Percentiles rank a stretch among this genome's conserved stretches.
phyloP scores from a whole-genome alignment of 2,329 filamentous ascomycete genomes.

The Ilyonectria robusta region DNA sequence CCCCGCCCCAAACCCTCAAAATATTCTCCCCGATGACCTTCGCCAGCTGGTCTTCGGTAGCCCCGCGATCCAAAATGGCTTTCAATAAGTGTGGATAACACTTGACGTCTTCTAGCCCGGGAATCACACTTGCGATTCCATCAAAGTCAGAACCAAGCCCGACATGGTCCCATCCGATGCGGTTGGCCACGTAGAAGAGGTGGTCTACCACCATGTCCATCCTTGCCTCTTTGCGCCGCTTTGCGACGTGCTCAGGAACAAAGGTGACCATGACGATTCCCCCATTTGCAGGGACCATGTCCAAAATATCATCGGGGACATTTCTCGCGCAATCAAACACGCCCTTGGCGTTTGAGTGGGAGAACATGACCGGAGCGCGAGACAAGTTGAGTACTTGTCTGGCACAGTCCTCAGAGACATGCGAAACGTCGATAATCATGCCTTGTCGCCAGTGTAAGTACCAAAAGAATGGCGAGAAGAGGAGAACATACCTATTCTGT shows the following conservation, averaged over 20 bases:
- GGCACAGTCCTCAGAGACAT: constrained; percentile 46
- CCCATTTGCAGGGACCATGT: constrained; percentile 51
- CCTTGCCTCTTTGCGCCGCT: constrained; percentile 16
- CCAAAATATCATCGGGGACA: constrained; percentile 57
- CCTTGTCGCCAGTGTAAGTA: background rate
- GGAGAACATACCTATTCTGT: constrained; percentile 43
- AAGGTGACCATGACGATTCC: constrained; percentile 59
- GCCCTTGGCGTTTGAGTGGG: constrained; percentile 45
- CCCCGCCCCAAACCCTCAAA: constrained; percentile 50
- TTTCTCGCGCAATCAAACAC: constrained; percentile 22
- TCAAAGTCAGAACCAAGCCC: constrained; percentile 56
- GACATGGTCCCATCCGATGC: constrained; percentile 55
- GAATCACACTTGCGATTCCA: constrained; percentile 38
- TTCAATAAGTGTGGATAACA: constrained; percentile 51
- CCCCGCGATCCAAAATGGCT: constrained; percentile 55
- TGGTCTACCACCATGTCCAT: constrained; percentile 50
- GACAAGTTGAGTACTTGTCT: constrained; percentile 43
- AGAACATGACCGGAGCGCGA: constrained; percentile 51
- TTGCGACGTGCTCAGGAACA: constrained; percentile 41
- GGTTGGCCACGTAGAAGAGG: constrained; percentile 45
- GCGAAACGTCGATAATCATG: constrained; percentile 51
- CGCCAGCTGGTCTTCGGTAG: constrained; percentile 54
- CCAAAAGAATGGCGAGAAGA: background rate
- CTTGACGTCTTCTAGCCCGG: constrained; percentile 47
- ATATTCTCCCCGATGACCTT: constrained; percentile 57